Base-by-base conservation (phyloP, 1,284 basidiomycete genomes). In the Ceratorhiza oryzae-sativae region DNA sequence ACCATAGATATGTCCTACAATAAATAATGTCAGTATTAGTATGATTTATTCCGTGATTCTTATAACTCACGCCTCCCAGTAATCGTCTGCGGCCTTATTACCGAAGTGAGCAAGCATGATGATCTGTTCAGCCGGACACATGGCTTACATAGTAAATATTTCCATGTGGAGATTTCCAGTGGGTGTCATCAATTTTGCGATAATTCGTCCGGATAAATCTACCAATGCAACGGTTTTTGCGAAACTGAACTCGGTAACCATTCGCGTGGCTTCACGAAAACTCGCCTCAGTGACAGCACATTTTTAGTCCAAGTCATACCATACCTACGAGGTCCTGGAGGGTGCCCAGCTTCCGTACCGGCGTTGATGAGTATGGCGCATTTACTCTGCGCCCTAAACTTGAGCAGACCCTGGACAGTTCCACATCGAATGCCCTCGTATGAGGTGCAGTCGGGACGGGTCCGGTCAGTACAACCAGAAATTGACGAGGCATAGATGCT, bases 1-100 rank as follows among this genome's bases (percentile, higher is more conserved):
- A n/a, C n/a, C n/a, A n/a, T n/a, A n/a, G n/a, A n/a, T n/a, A n/a
- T n/a, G n/a, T n/a, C n/a, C n/a, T n/a, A n/a, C n/a, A n/a, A n/a
- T n/a, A n/a, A n/a, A n/a, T n/a, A n/a, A n/a, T n/a, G n/a, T n/a
- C n/a, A n/a, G n/a, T n/a, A n/a, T n/a, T n/a, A n/a, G n/a, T n/a
- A n/a, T n/a, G n/a, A n/a, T n/a, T n/a, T n/a, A n/a, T n/a, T n/a
- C n/a, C n/a, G n/a, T n/a, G n/a, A n/a, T n/a, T n/a, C n/a, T n/a
- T n/a, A n/a, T n/a, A n/a, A 53, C 62, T 70, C 58, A 70, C 53
- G 61, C 56, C 49, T 71, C 70, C 70, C 70, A 71, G 41, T 71
- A 58, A 36, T 34, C 49, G 1, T 42, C 56, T 34, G 60, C 70
- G 25, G 60, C 58, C 70, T n/a, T 71, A 32, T 13, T 15, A 13